Percentiles rank a stretch among this genome's conserved stretches.
Evolutionary conservation across 495 filamentous ascomycete genomes (phyloP).

Genomic region (Elasticomyces elasticus): DNA sequence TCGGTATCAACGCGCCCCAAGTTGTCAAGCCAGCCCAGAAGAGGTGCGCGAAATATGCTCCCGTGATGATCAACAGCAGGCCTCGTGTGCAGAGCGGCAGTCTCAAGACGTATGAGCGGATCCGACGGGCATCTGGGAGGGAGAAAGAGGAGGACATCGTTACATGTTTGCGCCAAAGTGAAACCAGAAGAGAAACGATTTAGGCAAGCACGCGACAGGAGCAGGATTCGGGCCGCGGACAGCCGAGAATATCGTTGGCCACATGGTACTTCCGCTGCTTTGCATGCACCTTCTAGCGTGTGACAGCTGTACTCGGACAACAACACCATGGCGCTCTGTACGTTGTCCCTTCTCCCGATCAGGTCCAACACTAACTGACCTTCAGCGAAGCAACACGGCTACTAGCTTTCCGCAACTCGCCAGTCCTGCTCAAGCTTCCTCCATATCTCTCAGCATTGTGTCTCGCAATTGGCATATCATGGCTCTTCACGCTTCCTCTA

Average conservation of each 20-base stretch:
- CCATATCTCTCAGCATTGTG: slow-evolving; percentile 80
- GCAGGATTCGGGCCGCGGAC: too few relatives aligned
- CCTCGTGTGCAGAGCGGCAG: slow-evolving; percentile 80
- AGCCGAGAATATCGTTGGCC: too few relatives aligned
- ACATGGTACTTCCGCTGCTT: background rate
- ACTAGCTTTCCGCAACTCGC: slow-evolving; percentile 50
- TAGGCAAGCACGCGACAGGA: too few relatives aligned
- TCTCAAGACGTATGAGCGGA: slow-evolving; percentile 61
- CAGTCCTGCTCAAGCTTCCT: slow-evolving; percentile 60
- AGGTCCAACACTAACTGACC: slow-evolving; percentile 3
- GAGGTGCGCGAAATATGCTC: slow-evolving; percentile 56
- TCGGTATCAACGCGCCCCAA: slow-evolving; percentile 71
- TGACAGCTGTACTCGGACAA: too few relatives aligned
- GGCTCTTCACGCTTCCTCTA: slow-evolving; percentile 87
- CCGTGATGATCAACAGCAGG: slow-evolving; percentile 56
- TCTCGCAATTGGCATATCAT: slow-evolving; percentile 77
- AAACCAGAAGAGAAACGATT: too few relatives aligned
- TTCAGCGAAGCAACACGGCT: slow-evolving; percentile 20
- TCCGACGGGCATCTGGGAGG: slow-evolving; percentile 30
- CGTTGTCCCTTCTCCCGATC: background rate
- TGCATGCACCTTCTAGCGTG: too few relatives aligned
- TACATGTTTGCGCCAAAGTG: background rate
- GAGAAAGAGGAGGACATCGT: slow-evolving; percentile 24
- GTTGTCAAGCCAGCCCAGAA: slow-evolving; percentile 51
- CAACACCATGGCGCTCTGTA: slow-evolving; percentile 15